Conservation (phyloP, 2,329 filamentous ascomycete genomes). For the Teratosphaeria pseudoeucalypti region DNA sequence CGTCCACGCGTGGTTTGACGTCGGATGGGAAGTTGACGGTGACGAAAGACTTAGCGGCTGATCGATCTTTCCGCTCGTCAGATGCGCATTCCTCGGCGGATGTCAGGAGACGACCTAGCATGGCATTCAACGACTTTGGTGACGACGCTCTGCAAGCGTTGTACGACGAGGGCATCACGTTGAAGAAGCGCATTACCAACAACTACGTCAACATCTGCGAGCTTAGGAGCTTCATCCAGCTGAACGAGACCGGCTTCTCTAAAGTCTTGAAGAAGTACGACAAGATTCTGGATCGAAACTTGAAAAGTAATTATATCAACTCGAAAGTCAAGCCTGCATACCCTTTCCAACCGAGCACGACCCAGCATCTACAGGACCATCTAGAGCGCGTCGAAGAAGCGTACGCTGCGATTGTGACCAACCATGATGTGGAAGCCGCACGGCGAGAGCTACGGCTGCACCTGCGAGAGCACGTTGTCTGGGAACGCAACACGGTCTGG, state of each 20-base stretch:
- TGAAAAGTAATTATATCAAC: conserved; percentile 68
- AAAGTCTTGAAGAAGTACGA: conserved; percentile 98
- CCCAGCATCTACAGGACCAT: conserved; percentile 58
- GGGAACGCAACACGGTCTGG: conserved; percentile 98
- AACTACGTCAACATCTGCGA: conserved; percentile 90
- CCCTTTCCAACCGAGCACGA: conserved; percentile 66
- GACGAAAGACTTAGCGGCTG: neutral
- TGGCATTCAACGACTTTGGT: conserved; percentile 64
- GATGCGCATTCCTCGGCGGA: conserved; percentile 16
- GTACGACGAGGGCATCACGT: conserved; percentile 63
- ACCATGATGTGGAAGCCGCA: conserved; percentile 65
- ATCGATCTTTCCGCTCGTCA: neutral
- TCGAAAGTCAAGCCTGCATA: conserved; percentile 66
- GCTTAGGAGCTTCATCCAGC: conserved; percentile 87
- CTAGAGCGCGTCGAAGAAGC: conserved; percentile 66
- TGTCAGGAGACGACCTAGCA: conserved; percentile 53
- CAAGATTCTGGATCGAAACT: conserved; percentile 77
- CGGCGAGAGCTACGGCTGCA: conserved; percentile 81
- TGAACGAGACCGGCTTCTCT: conserved; percentile 92
- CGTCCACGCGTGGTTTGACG: neutral
- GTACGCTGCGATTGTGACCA: conserved; percentile 73
- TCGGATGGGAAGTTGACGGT: neutral
- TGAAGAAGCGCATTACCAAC: conserved; percentile 84
- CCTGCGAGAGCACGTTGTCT: conserved; percentile 90
- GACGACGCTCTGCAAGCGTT: conserved; percentile 63